Conservation (phyloP, 352 stramenopile genomes). For the Thalassiosira livingstoniorum region DNA sequence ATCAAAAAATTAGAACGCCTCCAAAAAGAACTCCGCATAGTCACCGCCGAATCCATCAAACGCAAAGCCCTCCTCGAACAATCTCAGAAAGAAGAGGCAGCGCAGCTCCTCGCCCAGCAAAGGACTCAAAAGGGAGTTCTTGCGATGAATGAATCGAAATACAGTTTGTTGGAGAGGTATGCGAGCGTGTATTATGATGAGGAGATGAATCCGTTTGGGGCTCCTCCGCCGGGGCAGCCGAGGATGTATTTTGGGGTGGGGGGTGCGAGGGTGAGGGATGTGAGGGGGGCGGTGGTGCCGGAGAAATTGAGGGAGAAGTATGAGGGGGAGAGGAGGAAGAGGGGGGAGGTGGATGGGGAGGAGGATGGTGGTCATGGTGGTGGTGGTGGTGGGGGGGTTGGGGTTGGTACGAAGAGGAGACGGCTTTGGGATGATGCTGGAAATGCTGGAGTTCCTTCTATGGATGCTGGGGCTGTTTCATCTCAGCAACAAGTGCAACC, state of each 20-base stretch:
- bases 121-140: conserved; percentile 45
- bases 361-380: not conserved
- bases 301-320: conserved; percentile 44
- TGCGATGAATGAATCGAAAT: conserved; percentile 59
- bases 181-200: conserved; percentile 82
- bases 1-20: conserved; percentile 76
- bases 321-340: conserved; percentile 33
- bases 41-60: conserved; percentile 44
- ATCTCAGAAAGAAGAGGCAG: conserved; percentile 46
- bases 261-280: conserved; percentile 52
- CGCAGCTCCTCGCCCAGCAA: conserved; percentile 29
- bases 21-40: conserved; percentile 77
- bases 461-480: not conserved
- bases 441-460: not conserved
- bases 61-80: conserved; percentile 45
- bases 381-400: not conserved
- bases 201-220: conserved; percentile 80
- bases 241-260: conserved; percentile 72
- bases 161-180: conserved; percentile 60
- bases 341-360: not conserved
- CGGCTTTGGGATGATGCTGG: conserved; percentile 38
- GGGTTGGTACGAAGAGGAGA: conserved; percentile 16
- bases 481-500: conserved; percentile 4
- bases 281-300: conserved; percentile 44
- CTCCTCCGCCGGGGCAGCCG: conserved; percentile 72